Percentiles rank a stretch among this genome's conserved stretches.
Conservation (phyloP, 2,329 filamentous ascomycete genomes). For the Aspergillus ruber region DNA sequence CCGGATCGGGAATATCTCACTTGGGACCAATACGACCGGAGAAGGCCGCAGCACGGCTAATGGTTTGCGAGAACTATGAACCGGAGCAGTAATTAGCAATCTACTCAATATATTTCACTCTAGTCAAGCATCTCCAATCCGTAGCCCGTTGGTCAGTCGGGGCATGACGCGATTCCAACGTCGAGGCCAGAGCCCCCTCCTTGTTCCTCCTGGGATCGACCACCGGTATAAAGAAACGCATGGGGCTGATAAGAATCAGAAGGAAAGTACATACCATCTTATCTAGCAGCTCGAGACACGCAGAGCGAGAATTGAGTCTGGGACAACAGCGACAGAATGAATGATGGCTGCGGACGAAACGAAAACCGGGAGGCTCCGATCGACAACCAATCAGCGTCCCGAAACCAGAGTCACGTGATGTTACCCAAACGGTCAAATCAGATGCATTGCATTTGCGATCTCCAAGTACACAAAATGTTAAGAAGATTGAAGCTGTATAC, state of each 20-base stretch:
- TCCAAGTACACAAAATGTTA: not conserved
- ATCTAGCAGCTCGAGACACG: constrained; percentile 15
- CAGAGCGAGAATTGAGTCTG: constrained; percentile 14
- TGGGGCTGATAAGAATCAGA: not conserved
- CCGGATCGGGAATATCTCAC: constrained; percentile 34
- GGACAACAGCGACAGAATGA: constrained; percentile 18
- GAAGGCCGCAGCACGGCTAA: constrained; percentile 34
- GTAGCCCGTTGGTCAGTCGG: not conserved
- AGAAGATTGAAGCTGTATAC: not conserved
- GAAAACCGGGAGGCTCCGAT: constrained; percentile 31
- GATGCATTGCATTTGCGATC: constrained; percentile 8
- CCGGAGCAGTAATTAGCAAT: constrained; percentile 14
- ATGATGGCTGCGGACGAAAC: constrained; percentile 12
- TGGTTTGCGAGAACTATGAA: constrained; percentile 27
- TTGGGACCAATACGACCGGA: constrained; percentile 52
- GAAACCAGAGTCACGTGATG: constrained; percentile 16
- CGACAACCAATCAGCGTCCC: constrained; percentile 21
- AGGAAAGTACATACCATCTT: constrained; percentile 25
- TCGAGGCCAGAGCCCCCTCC: not conserved
- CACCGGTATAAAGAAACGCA: not conserved
- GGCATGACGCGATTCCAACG: not conserved
- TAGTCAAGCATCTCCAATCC: constrained; percentile 2
- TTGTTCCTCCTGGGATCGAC: not conserved
- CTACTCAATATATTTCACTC: not conserved
- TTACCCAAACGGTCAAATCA: constrained; percentile 9